phyloP scores from a whole-genome alignment of 2,329 filamentous ascomycete species.

The Helicocarpus griseus region DNA sequence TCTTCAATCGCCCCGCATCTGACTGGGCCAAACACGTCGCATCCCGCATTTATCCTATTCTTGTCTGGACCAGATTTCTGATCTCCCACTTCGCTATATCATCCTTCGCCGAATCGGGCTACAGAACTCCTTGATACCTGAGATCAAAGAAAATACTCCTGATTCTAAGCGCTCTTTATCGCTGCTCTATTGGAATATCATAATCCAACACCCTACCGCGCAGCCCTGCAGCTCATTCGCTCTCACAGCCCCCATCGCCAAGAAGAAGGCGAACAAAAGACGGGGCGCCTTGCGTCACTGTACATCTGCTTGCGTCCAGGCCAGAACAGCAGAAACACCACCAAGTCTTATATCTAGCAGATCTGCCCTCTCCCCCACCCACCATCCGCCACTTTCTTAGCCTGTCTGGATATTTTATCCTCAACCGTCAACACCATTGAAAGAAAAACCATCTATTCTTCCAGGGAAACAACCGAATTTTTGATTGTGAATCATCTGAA shows the following conservation, averaged over 20 bases:
- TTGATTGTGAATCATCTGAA: neutral
- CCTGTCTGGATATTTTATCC: neutral
- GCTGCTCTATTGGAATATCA: neutral
- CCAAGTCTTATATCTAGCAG: neutral
- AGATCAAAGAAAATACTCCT: no score
- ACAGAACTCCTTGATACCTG: no score
- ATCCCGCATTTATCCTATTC: neutral
- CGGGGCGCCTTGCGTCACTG: conserved; percentile 1
- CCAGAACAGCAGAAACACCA: neutral
- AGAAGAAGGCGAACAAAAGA: neutral
- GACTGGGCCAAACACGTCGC: neutral
- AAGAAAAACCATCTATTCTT: neutral
- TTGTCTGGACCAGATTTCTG: neutral
- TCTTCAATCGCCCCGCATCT: neutral
- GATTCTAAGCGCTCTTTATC: no score
- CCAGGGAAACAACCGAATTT: neutral
- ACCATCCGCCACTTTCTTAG: neutral
- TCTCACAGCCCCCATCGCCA: neutral
- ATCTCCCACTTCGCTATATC: no score
- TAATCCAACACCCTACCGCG: neutral
- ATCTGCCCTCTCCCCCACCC: neutral
- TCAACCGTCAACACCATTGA: neutral
- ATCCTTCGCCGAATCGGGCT: no score
- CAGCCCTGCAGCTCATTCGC: neutral
- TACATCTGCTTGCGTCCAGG: neutral